Evolutionary conservation across 805 yeast genomes (phyloP).

Genomic region (Yamadazyma sp.): DNA sequence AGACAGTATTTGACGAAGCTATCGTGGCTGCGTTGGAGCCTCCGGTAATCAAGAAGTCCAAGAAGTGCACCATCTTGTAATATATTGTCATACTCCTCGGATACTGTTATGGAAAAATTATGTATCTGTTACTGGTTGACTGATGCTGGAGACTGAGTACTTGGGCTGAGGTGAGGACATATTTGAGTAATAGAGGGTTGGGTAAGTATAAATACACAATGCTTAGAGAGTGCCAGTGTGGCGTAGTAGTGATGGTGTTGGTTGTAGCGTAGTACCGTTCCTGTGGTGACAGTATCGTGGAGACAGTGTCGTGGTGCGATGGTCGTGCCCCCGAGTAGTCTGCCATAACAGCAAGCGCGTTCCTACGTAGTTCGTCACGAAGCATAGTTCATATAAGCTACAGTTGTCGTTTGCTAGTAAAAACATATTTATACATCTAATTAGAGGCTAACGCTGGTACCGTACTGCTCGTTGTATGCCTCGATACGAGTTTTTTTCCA

Average conservation of each 20-base stretch:
- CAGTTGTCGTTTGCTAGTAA: too few species aligned
- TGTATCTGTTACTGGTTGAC: slow-evolving; percentile 12
- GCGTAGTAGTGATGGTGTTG: too few species aligned
- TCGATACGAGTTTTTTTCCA: slow-evolving; percentile 33
- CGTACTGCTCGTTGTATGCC: slow-evolving; percentile 13
- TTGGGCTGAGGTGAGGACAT: slow-evolving; percentile 1
- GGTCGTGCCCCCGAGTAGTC: too few species aligned
- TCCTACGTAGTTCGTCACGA: too few species aligned
- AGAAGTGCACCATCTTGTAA: slow-evolving; percentile 84
- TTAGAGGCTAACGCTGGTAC: slow-evolving; percentile 4
- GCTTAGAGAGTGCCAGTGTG: too few species aligned
- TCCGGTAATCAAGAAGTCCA: slow-evolving; percentile 77
- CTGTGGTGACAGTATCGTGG: too few species aligned
- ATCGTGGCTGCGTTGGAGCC: slow-evolving; percentile 98
- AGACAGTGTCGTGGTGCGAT: too few species aligned
- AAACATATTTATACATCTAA: too few species aligned
- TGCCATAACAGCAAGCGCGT: too few species aligned
- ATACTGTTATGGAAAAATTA: too few species aligned
- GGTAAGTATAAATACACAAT: slow-evolving; percentile 9
- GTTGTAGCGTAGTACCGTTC: too few species aligned
- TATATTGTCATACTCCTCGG: slow-evolving; percentile 1
- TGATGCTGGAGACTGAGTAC: too few species aligned
- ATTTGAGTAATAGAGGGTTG: slow-evolving; percentile 7
- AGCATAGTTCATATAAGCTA: neutral
- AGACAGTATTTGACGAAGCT: slow-evolving; percentile 98